These are phyloP conservation scores for Globisporangium recalcitrans DNA, from an alignment of 352 stramenopile species.

Conservation along the genomic window DNA sequence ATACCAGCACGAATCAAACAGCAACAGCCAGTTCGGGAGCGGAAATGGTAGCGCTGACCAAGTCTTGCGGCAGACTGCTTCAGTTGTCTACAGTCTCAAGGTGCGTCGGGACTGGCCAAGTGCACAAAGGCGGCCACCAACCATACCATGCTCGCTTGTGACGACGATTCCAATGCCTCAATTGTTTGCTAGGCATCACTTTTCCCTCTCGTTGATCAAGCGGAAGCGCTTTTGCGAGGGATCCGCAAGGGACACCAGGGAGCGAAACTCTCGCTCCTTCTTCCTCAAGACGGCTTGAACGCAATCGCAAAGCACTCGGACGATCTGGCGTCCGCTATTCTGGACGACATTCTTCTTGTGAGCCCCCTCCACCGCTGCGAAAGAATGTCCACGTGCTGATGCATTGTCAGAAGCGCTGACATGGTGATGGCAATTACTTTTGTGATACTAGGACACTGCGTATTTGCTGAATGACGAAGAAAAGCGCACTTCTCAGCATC, in stretches of 20 bases:
- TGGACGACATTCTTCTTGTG: constrained; percentile 65
- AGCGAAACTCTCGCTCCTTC: constrained; percentile 36
- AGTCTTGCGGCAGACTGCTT: constrained; percentile 34
- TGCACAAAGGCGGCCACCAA: too few species aligned
- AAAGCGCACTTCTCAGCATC: constrained; percentile 20
- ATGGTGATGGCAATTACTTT: background rate
- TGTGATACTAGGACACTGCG: constrained; percentile 38
- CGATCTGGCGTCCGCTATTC: constrained; percentile 41
- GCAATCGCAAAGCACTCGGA: constrained; percentile 46
- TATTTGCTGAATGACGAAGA: constrained; percentile 58
- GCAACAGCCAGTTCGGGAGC: constrained; percentile 16
- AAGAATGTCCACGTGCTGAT: too few species aligned
- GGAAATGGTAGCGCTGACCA: constrained; percentile 15
- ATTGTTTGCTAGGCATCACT: constrained; percentile 27
- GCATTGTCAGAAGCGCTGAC: background rate
- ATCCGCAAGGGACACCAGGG: constrained; percentile 30
- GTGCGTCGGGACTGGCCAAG: too few species aligned
- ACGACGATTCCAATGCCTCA: background rate
- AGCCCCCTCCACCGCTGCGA: background rate
- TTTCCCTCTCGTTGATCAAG: constrained; percentile 51
- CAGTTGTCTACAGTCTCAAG: constrained; percentile 49
- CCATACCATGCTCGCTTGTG: too few species aligned
- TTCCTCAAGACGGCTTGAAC: constrained; percentile 31
- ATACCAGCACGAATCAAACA: constrained; percentile 20
- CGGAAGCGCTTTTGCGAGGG: constrained; percentile 34